These are phyloP conservation scores for Podochytrium sp. DNA, from an alignment of 192 early-diverging fungal species.

Conservation along the genomic window DNA sequence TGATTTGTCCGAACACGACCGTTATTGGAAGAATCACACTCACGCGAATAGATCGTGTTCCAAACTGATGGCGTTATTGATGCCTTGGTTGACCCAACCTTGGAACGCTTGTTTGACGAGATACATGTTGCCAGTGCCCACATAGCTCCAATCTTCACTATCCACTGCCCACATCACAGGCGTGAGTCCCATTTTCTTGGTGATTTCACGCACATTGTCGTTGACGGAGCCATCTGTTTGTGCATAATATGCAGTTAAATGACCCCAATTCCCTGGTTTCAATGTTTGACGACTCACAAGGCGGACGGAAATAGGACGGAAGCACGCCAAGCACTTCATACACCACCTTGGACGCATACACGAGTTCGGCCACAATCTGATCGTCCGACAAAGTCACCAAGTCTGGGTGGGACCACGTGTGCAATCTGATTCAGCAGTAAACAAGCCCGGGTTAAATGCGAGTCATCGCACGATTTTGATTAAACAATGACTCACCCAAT, in stretches of 20 bases:
- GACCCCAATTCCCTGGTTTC: too few species aligned
- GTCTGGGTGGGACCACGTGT: slow-evolving; percentile 62
- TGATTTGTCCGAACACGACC: too few species aligned
- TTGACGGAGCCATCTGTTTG: slow-evolving; percentile 63
- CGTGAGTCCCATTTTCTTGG: slow-evolving; percentile 51
- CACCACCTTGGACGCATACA: slow-evolving; percentile 60
- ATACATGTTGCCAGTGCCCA: background rate
- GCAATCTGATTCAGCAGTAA: too few species aligned
- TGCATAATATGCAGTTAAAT: too few species aligned
- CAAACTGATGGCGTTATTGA: background rate
- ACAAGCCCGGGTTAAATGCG: too few species aligned
- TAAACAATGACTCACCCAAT: slow-evolving; percentile 40
- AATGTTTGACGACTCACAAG: too few species aligned
- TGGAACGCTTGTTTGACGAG: background rate
- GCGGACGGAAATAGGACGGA: slow-evolving; percentile 47
- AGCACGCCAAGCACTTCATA: slow-evolving; percentile 35
- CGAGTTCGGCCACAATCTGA: slow-evolving; percentile 70
- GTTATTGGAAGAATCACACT: background rate
- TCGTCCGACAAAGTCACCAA: slow-evolving; percentile 65
- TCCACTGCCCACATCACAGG: slow-evolving; percentile 38
- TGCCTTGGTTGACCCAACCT: background rate
- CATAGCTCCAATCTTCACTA: slow-evolving; percentile 28
- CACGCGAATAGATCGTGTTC: slow-evolving; percentile 6
- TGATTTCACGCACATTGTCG: slow-evolving; percentile 66
- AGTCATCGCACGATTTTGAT: too few species aligned